A percentile compares a stretch with the other conserved stretches of the same genome.
These are phyloP conservation scores for Boletellus emodensis DNA, from an alignment of 768 basidiomycete genomes.

Conservation along the genomic window DNA sequence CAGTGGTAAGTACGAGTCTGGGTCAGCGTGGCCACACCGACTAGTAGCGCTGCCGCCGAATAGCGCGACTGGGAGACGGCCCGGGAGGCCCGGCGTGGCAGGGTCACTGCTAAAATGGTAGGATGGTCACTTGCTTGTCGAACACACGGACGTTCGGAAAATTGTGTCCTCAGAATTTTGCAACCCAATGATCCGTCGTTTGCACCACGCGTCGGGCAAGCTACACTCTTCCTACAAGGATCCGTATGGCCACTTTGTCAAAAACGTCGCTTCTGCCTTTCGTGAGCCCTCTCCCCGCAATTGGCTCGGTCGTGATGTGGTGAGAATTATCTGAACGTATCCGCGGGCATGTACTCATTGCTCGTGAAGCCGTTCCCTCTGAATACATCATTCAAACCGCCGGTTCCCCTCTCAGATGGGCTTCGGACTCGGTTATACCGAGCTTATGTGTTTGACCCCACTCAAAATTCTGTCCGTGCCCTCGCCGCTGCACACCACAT, in stretches of 20 bases:
- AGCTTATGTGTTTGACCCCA: constrained; percentile 56
- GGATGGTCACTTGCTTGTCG: too few relatives aligned
- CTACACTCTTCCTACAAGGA: constrained; percentile 10
- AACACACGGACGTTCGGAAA: too few relatives aligned
- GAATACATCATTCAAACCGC: constrained; percentile 81
- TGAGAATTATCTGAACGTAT: constrained; percentile 33
- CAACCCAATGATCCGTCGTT: constrained; percentile 20
- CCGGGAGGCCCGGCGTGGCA: too few relatives aligned
- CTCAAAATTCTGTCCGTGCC: constrained; percentile 49
- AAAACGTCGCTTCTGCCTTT: constrained; percentile 19
- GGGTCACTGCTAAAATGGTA: too few relatives aligned
- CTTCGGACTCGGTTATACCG: constrained; percentile 56
- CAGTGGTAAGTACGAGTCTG: too few relatives aligned
- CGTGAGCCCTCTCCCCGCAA: constrained; percentile 42
- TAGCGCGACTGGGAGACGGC: too few relatives aligned
- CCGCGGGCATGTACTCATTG: not conserved
- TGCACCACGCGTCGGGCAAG: constrained; percentile 13
- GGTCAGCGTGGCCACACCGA: too few relatives aligned
- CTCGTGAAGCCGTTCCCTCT: constrained; percentile 71
- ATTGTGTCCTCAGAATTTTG: constrained; percentile 13
- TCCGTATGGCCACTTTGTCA: constrained; percentile 18
- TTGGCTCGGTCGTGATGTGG: constrained; percentile 60
- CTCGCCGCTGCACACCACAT: constrained; percentile 62
- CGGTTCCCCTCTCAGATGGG: constrained; percentile 65
- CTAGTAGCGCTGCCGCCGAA: too few relatives aligned